These are phyloP conservation scores for Lumnitzera racemosa DNA, from an alignment of 345 rosid species.

Conservation along the genomic window DNA sequence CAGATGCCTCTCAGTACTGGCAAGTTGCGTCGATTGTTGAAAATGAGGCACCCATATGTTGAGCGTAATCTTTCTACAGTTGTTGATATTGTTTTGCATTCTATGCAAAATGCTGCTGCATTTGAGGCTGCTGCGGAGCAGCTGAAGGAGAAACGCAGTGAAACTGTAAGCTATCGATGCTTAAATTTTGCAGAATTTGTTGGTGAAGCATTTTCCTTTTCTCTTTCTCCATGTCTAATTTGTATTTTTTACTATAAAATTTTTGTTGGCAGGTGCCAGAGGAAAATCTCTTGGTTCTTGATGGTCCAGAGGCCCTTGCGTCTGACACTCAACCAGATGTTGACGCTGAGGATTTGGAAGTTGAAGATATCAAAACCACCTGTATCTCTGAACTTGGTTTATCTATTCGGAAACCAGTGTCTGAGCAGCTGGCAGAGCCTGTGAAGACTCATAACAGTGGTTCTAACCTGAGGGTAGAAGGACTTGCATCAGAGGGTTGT, in stretches of 20 bases:
- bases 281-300: slow-evolving; percentile 24
- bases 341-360: background rate
- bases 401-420: background rate
- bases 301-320: slow-evolving; percentile 14
- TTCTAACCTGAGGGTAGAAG: too few relatives aligned
- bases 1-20: slow-evolving; percentile 51
- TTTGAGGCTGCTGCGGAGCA: slow-evolving; percentile 52
- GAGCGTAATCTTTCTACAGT: slow-evolving; percentile 49
- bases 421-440: background rate
- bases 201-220: too few relatives aligned
- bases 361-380: slow-evolving; percentile 7
- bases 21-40: slow-evolving; percentile 44
- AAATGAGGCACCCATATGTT: slow-evolving; percentile 48
- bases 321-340: background rate
- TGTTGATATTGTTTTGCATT: slow-evolving; percentile 43
- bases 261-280: slow-evolving; percentile 21
- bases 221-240: too few relatives aligned
- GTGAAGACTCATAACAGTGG: background rate
- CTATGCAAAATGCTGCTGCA: slow-evolving; percentile 49
- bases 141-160: slow-evolving; percentile 22
- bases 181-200: too few relatives aligned
- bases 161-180: slow-evolving; percentile 29
- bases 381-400: background rate
- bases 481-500: too few relatives aligned
- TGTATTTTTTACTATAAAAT: too few relatives aligned